Conservation (phyloP, 768 basidiomycete genomes). For the Daedaleopsis sinensis region DNA sequence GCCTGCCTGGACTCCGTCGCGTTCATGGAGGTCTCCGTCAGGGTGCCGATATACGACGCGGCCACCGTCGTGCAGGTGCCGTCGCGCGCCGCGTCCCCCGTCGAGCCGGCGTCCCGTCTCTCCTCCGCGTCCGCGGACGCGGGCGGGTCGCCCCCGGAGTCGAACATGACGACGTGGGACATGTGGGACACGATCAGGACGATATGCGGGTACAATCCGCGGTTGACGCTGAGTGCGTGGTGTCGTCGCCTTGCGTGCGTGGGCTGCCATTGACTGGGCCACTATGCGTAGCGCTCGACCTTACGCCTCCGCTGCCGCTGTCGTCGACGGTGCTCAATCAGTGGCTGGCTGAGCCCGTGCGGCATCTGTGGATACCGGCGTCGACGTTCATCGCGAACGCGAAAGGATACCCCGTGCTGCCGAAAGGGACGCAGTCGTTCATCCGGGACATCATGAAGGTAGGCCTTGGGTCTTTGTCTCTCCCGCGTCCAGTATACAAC, state of each 20-base stretch:
- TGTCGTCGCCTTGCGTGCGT: background rate
- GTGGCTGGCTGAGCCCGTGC: constrained; percentile 95
- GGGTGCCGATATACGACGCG: constrained; percentile 83
- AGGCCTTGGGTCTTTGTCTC: background rate
- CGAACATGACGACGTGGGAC: constrained; percentile 75
- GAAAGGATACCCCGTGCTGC: constrained; percentile 96
- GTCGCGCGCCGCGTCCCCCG: constrained; percentile 15
- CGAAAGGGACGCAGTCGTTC: constrained; percentile 91
- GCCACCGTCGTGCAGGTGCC: constrained; percentile 48
- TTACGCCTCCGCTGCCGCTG: constrained; percentile 85
- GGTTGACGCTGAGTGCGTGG: constrained; percentile 69
- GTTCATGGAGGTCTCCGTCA: constrained; percentile 79
- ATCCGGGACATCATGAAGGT: constrained; percentile 89
- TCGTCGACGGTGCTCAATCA: constrained; percentile 75
- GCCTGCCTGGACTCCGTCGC: constrained; percentile 71
- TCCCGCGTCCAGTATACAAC: background rate
- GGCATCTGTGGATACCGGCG: constrained; percentile 85
- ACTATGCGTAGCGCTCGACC: constrained; percentile 75
- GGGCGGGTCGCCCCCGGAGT: constrained; percentile 26
- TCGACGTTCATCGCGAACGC: constrained; percentile 93
- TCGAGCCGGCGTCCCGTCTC: background rate
- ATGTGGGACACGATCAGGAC: constrained; percentile 97
- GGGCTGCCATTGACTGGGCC: constrained; percentile 9
- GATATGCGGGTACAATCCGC: constrained; percentile 81
- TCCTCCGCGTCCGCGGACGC: constrained; percentile 1